Percentiles rank a stretch among this genome's conserved stretches.
Evolutionary conservation across 2,329 filamentous ascomycete genomes (phyloP).

Genomic region (Pyrenochaeta sp.): DNA sequence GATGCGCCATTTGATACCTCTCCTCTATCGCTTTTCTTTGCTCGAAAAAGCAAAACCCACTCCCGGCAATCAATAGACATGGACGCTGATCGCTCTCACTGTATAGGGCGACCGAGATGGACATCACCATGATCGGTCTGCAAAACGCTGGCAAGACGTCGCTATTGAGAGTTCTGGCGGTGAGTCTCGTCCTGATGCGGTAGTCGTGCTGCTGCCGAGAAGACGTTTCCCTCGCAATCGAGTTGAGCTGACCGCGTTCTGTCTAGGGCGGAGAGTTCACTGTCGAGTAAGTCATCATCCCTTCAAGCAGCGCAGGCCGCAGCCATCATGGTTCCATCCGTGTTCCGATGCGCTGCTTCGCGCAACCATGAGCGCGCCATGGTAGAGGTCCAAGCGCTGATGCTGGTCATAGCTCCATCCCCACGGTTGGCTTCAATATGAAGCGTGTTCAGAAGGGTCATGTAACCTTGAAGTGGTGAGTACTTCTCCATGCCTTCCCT

Average conservation of each 20-base stretch:
- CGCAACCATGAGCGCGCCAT: conserved; percentile 36
- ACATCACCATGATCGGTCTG: conserved; percentile 97
- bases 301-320: conserved; percentile 33
- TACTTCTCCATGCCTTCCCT: conserved; percentile 35
- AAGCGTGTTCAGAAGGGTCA: conserved; percentile 97
- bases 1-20: conserved; percentile 38
- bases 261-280: conserved; percentile 95
- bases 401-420: conserved; percentile 78
- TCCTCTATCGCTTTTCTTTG: conserved; percentile 20
- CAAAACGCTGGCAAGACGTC: conserved; percentile 99
- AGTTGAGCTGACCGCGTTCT: conserved; percentile 36
- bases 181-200: conserved; percentile 64
- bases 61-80: conserved; percentile 14
- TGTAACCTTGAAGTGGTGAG: conserved; percentile 93
- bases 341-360: conserved; percentile 35
- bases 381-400: conserved; percentile 46
- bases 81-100: conserved; percentile 29
- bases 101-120: conserved; percentile 95
- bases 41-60: conserved; percentile 26
- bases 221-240: conserved; percentile 25
- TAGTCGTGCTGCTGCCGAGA: conserved; percentile 36
- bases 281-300: conserved; percentile 79
- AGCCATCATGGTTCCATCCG: conserved; percentile 33
- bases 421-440: conserved; percentile 99
- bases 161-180: conserved; percentile 88